Conservation (phyloP, 495 filamentous ascomycete species). For the Articulospora tetracladia region DNA sequence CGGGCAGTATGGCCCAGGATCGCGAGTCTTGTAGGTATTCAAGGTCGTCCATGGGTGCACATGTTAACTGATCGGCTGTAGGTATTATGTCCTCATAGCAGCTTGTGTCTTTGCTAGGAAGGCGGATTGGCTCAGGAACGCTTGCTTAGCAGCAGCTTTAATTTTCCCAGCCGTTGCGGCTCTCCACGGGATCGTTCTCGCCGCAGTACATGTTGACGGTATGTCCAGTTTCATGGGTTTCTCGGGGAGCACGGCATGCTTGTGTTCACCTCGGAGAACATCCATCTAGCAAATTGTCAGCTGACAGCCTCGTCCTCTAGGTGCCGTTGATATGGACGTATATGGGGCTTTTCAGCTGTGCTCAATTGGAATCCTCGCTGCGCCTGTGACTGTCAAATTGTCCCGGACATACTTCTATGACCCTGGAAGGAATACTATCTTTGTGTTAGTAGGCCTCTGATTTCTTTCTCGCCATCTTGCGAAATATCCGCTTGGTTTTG, state of each 20-base stretch:
- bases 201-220: slow-evolving; percentile 48
- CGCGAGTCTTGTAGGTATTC: slow-evolving; percentile 46
- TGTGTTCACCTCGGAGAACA: neutral
- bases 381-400: slow-evolving; percentile 50
- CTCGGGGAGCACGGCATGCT: neutral
- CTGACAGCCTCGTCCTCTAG: slow-evolving; percentile 27
- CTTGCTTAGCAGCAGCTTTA: slow-evolving; percentile 57
- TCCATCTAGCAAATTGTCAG: slow-evolving; percentile 5
- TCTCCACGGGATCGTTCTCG: slow-evolving; percentile 54
- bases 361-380: slow-evolving; percentile 55
- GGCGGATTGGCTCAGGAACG: slow-evolving; percentile 51
- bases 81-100: slow-evolving; percentile 56
- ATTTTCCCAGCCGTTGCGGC: slow-evolving; percentile 58
- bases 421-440: slow-evolving; percentile 56
- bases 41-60: neutral
- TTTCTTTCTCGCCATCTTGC: too few species aligned
- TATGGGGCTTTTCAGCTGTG: slow-evolving; percentile 62
- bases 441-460: too few species aligned
- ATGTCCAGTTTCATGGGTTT: slow-evolving; percentile 21
- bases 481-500: too few species aligned
- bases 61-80: slow-evolving; percentile 20
- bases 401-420: slow-evolving; percentile 58
- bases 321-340: slow-evolving; percentile 60
- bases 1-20: slow-evolving; percentile 56
- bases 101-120: slow-evolving; percentile 55